phyloP scores from a whole-genome alignment of 768 basidiomycete genomes.

The Hypsizygus marmoreus region DNA sequence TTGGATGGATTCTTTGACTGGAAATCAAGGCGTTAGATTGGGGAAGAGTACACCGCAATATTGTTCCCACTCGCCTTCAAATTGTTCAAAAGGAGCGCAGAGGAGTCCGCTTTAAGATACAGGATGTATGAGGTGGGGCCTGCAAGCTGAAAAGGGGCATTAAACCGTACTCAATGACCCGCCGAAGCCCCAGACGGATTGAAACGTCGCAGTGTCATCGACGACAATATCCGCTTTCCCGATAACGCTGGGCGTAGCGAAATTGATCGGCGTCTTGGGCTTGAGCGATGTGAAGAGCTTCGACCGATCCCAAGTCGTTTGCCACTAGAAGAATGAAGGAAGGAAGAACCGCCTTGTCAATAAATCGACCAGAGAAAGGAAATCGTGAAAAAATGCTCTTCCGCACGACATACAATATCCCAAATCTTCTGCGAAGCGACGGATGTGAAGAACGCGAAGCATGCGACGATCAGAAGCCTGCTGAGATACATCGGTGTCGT shows the following conservation, averaged over 20 bases:
- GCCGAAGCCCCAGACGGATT: conserved; percentile 66
- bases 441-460: conserved; percentile 19
- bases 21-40: not conserved
- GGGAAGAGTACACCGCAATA: conserved; percentile 8
- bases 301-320: conserved; percentile 53
- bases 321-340: conserved; percentile 41
- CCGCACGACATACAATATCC: conserved; percentile 43
- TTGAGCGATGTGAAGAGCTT: conserved; percentile 51
- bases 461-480: conserved; percentile 2
- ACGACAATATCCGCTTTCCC: conserved; percentile 63
- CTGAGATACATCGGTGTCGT: not conserved
- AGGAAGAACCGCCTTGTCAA: too few relatives aligned
- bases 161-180: conserved; percentile 53
- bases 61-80: conserved; percentile 73
- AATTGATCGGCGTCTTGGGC: conserved; percentile 52
- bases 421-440: conserved; percentile 52
- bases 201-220: conserved; percentile 53
- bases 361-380: conserved; percentile 2
- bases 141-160: not conserved
- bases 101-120: conserved; percentile 66
- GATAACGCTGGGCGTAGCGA: conserved; percentile 50
- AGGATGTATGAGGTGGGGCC: too few relatives aligned
- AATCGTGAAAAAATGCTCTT: not conserved
- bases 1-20: conserved; percentile 51
- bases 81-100: conserved; percentile 57